Evolutionary conservation across 345 rosid species (phyloP).

Genomic region (Mercurialis annua): DNA sequence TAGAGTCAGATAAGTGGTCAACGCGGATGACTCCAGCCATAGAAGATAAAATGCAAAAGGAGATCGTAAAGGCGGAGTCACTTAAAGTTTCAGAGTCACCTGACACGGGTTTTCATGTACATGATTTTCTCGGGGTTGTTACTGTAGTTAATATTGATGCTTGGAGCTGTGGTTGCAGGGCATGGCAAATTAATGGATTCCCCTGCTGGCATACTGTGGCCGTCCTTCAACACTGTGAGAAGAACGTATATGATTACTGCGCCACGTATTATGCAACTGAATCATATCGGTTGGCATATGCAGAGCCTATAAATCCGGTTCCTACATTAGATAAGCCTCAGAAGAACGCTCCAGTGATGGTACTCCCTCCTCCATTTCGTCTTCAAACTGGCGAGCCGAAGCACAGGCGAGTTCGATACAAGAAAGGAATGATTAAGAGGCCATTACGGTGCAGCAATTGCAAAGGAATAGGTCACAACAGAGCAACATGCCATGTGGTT

Average conservation of each 20-base stretch:
- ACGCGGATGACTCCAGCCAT: constrained; percentile 23
- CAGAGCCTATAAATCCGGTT: constrained; percentile 27
- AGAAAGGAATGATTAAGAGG: constrained; percentile 22
- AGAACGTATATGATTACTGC: constrained; percentile 25
- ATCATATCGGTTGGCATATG: constrained; percentile 20
- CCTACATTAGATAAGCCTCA: constrained; percentile 18
- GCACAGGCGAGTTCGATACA: constrained; percentile 22
- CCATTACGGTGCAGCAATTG: constrained; percentile 33
- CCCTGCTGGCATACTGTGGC: constrained; percentile 28
- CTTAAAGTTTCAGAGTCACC: constrained; percentile 14
- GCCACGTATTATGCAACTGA: constrained; percentile 20
- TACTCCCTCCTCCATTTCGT: constrained; percentile 21
- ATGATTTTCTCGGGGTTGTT: constrained; percentile 10
- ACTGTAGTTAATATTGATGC: constrained; percentile 17
- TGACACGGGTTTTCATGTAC: constrained; percentile 11
- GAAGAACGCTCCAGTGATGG: constrained; percentile 5
- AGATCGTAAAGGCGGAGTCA: constrained; percentile 18
- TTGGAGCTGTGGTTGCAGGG: constrained; percentile 25
- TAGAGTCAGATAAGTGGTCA: constrained; percentile 26
- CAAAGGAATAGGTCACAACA: constrained; percentile 31
- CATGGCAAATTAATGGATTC: constrained; percentile 25
- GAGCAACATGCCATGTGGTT: constrained; percentile 26
- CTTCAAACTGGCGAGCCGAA: constrained; percentile 25
- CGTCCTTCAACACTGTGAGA: constrained; percentile 17
- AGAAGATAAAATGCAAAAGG: constrained; percentile 29